Evolutionary conservation across 495 filamentous ascomycete genomes (phyloP).

Genomic region (Peziza echinospora): DNA sequence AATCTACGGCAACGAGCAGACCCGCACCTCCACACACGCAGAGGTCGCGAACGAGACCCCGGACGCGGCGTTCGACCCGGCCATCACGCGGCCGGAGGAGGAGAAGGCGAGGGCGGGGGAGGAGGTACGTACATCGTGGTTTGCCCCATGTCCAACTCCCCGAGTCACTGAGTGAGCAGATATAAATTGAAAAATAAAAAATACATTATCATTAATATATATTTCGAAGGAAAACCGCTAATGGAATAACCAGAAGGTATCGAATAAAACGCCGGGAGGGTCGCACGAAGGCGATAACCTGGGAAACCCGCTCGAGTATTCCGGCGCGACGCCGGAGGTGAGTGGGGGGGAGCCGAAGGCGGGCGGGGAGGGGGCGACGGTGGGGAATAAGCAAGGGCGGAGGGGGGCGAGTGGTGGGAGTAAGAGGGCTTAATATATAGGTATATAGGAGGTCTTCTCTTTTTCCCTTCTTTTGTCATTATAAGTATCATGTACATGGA

Average conservation of each 20-base stretch:
- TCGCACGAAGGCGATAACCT: too few relatives aligned
- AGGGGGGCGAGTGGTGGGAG: conserved; percentile 8
- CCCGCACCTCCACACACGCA: not conserved
- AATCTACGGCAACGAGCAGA: not conserved
- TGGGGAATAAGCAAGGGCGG: conserved; percentile 2
- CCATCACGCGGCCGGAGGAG: not conserved
- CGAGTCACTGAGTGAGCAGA: too few relatives aligned
- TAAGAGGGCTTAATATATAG: conserved; percentile 7
- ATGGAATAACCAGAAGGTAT: too few relatives aligned
- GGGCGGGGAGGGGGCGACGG: not conserved
- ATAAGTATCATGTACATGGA: too few relatives aligned
- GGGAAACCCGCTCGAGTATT: conserved; percentile 10
- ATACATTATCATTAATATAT: too few relatives aligned
- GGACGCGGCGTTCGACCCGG: not conserved
- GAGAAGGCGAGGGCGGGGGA: not conserved
- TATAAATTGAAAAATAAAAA: too few relatives aligned
- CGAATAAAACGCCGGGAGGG: too few relatives aligned
- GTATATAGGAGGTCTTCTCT: too few relatives aligned
- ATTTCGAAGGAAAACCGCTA: too few relatives aligned
- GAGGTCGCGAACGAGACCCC: not conserved
- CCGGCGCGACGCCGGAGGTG: conserved; percentile 6
- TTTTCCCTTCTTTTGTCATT: too few relatives aligned
- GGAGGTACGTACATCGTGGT: not conserved
- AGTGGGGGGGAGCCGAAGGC: conserved; percentile 1
- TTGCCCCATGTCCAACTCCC: too few relatives aligned